Evolutionary conservation across 1,139 yeast genomes (phyloP).

Genomic region (Zhuliangozyma blackwelliae): DNA sequence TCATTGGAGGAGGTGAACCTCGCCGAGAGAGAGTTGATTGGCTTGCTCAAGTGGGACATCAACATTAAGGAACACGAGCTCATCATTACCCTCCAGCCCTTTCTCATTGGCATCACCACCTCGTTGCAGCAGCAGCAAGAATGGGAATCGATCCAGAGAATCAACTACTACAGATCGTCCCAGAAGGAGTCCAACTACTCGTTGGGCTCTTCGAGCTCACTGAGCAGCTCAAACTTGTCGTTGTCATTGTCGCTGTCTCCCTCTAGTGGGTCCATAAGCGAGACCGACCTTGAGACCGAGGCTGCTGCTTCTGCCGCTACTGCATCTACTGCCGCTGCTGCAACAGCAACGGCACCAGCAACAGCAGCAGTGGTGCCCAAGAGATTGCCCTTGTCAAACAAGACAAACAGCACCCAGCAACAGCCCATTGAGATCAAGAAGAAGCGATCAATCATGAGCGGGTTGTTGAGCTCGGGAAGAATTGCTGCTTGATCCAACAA

Average conservation of each 20-base stretch:
- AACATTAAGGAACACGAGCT: constrained; percentile 67
- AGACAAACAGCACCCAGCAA: constrained; percentile 11
- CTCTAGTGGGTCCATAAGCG: constrained; percentile 10
- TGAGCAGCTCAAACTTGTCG: constrained; percentile 9
- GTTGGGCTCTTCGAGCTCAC: constrained; percentile 5
- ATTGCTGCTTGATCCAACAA: constrained; percentile 1
- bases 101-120: constrained; percentile 65
- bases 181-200: constrained; percentile 10
- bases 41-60: constrained; percentile 80
- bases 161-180: constrained; percentile 38
- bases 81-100: constrained; percentile 63
- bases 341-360: no score
- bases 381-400: constrained; percentile 20
- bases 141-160: constrained; percentile 29
- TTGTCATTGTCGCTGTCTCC: constrained; percentile 11
- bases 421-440: constrained; percentile 7
- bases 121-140: constrained; percentile 24
- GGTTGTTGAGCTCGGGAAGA: constrained; percentile 2
- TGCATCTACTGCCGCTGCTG: no score
- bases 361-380: constrained; percentile 2
- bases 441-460: constrained; percentile 8
- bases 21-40: constrained; percentile 83
- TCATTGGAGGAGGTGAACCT: constrained; percentile 77
- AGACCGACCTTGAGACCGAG: constrained; percentile 1
- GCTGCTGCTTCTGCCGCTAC: no score